These are phyloP conservation scores for Colletotrichum nymphaeae DNA, from an alignment of 2,329 filamentous ascomycete genomes.

Conservation along the genomic window DNA sequence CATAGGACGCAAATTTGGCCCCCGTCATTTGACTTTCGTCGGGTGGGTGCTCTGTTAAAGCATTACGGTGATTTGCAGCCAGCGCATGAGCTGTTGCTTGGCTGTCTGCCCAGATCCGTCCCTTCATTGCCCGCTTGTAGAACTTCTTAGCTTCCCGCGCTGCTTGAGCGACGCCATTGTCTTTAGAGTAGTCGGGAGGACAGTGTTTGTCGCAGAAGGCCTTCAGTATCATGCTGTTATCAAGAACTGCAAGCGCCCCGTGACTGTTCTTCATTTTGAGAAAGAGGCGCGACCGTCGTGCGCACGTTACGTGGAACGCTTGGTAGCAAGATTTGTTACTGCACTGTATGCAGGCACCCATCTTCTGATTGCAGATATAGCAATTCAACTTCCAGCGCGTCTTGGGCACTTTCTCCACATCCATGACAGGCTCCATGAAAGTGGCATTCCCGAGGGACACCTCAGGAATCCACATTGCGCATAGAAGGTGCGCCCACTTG, in stretches of 20 bases:
- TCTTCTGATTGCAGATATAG: conserved; percentile 96
- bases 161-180: conserved; percentile 84
- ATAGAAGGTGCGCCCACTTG: conserved; percentile 96
- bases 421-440: conserved; percentile 98
- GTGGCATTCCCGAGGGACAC: conserved; percentile 95
- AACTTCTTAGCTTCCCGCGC: conserved; percentile 87
- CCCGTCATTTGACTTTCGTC: conserved; percentile 89
- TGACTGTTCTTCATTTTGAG: conserved; percentile 97
- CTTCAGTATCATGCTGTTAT: conserved; percentile 86
- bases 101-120: conserved; percentile 91
- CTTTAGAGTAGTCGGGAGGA: conserved; percentile 86
- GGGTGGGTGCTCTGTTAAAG: conserved; percentile 74
- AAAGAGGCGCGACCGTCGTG: conserved; percentile 86
- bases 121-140: conserved; percentile 90
- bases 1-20: conserved; percentile 79
- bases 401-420: conserved; percentile 96
- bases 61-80: conserved; percentile 76
- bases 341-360: conserved; percentile 99
- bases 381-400: conserved; percentile 93
- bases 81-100: conserved; percentile 85
- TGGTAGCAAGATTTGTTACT: conserved; percentile 97
- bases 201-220: conserved; percentile 97
- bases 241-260: conserved; percentile 79
- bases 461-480: conserved; percentile 98
- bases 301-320: conserved; percentile 97